Conservation (phyloP, 371 early-diverging fungal genomes). For the Polyrhizophydium stewartii region DNA sequence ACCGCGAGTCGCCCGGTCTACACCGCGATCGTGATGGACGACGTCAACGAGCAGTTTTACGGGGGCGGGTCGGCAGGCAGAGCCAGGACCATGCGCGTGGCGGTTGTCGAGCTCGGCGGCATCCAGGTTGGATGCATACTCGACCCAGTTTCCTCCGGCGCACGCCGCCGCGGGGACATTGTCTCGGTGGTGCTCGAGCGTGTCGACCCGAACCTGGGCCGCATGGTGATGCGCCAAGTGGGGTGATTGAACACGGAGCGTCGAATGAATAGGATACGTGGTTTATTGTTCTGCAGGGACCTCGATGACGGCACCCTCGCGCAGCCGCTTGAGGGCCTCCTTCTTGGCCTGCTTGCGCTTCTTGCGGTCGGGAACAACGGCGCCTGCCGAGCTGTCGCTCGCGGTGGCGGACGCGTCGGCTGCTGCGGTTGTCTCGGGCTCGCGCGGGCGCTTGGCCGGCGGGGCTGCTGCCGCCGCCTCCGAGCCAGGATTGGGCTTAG, state of each 20-base stretch:
- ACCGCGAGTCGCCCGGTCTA: no score
- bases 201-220: background rate
- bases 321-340: slow-evolving; percentile 1
- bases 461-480: background rate
- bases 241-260: no score
- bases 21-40: background rate
- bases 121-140: no score
- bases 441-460: background rate
- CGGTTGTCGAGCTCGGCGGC: no score
- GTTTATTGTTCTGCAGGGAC: background rate
- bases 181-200: no score
- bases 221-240: no score
- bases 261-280: background rate
- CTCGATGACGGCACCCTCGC: no score
- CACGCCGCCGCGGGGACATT: no score
- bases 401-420: background rate
- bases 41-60: no score
- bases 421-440: background rate
- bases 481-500: background rate
- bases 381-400: background rate
- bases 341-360: slow-evolving; percentile 4
- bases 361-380: background rate
- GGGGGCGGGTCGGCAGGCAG: no score
- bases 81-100: no score
- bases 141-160: no score